These are phyloP conservation scores for Glycine soja DNA, from an alignment of 306 rosid genomes.

Conservation along the genomic window DNA sequence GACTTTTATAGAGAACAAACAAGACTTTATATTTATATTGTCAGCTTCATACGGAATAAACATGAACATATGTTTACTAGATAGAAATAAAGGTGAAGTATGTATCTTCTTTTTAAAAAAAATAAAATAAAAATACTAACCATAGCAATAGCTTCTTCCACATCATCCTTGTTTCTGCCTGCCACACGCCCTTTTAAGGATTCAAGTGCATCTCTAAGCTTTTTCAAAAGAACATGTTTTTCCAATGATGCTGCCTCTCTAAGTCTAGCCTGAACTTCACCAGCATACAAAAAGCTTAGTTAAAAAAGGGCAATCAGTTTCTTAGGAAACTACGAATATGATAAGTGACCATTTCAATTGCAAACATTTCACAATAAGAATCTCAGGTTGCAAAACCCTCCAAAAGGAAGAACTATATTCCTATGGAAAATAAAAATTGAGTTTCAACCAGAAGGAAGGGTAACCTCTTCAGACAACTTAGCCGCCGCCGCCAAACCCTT, in stretches of 20 bases:
- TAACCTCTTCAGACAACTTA: constrained; percentile 95
- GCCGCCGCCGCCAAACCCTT: constrained; percentile 98
- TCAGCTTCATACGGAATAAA: not conserved
- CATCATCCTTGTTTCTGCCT: constrained; percentile 95
- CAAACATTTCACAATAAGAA: not conserved
- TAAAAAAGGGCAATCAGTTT: constrained; percentile 30
- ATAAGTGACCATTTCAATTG: constrained; percentile 11
- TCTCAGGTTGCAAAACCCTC: not conserved
- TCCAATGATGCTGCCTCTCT: constrained; percentile 95
- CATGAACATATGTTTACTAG: not conserved
- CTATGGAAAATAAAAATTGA: not conserved
- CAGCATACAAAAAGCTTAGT: constrained; percentile 33
- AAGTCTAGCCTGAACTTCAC: constrained; percentile 83
- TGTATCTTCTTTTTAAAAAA: not conserved
- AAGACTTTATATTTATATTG: not conserved
- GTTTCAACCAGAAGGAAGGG: constrained; percentile 19
- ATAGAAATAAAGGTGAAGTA: constrained; percentile 30
- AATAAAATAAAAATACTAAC: constrained; percentile 50
- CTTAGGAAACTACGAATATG: constrained; percentile 8
- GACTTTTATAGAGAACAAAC: constrained; percentile 11
- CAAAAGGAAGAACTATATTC: constrained; percentile 3
- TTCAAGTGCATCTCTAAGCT: constrained; percentile 92
- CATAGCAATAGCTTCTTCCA: constrained; percentile 94
- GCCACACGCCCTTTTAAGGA: constrained; percentile 89
- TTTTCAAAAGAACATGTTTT: constrained; percentile 92